These are phyloP conservation scores for Lunularia cruciata DNA, from an alignment of 225 moss, liverwort and hornwort genomes.

Conservation along the genomic window DNA sequence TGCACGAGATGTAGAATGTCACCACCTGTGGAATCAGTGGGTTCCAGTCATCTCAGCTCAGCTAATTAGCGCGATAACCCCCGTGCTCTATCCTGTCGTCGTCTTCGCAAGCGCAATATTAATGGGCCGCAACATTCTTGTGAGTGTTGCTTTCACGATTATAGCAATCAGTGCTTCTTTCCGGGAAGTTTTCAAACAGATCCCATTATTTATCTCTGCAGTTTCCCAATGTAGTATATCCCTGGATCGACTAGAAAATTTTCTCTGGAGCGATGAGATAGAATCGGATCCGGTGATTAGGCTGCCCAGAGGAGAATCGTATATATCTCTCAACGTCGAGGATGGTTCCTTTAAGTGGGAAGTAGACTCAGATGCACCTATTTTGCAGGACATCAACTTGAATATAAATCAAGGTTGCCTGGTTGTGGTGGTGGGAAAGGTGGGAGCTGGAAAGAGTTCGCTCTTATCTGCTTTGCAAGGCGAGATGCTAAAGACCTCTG, in stretches of 20 bases:
- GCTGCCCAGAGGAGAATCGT: conserved; percentile 42
- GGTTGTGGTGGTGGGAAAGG: conserved; percentile 74
- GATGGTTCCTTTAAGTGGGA: conserved; percentile 72
- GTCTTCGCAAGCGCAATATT: no score
- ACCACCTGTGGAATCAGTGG: conserved; percentile 40
- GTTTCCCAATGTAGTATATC: conserved; percentile 71
- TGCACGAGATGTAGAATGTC: conserved; percentile 54
- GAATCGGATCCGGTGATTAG: conserved; percentile 56
- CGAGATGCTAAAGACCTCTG: conserved; percentile 65
- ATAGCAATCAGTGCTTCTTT: background rate
- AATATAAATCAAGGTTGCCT: conserved; percentile 50
- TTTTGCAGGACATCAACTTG: conserved; percentile 50
- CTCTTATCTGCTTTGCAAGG: conserved; percentile 67
- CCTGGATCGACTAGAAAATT: conserved; percentile 63
- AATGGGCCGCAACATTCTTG: conserved; percentile 55
- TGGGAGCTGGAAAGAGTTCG: conserved; percentile 77
- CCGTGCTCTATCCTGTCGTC: no score
- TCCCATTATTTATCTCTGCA: no score
- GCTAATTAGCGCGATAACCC: no score
- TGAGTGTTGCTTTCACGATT: no score
- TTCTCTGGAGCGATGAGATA: conserved; percentile 70
- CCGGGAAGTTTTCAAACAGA: background rate
- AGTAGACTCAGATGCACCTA: conserved; percentile 33
- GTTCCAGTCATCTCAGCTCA: conserved; percentile 48
- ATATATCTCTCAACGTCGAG: conserved; percentile 49